Evolutionary conservation across 345 rosid species (phyloP).

Genomic region (Eucalyptus leucophloia): DNA sequence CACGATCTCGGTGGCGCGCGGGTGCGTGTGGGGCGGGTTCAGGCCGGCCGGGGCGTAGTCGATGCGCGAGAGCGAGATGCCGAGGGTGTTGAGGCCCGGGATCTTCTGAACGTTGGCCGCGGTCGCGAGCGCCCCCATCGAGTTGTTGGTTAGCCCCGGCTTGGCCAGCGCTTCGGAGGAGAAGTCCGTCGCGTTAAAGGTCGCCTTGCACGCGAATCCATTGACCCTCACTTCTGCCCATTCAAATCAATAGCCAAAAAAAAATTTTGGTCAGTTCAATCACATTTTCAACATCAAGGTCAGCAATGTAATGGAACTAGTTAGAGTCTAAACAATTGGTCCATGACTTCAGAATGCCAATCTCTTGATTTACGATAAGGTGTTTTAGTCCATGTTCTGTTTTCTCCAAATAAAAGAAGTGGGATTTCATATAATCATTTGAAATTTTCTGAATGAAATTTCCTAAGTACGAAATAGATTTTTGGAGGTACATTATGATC

Average conservation of each 20-base stretch:
- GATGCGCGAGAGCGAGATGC: conserved; percentile 48
- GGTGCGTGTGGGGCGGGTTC: conserved; percentile 81
- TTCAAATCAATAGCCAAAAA: not conserved
- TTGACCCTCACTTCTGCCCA: conserved; percentile 32
- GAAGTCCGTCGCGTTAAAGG: conserved; percentile 26
- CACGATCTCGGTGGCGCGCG: conserved; percentile 47
- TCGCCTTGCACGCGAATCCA: conserved; percentile 45
- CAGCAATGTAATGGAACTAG: not conserved
- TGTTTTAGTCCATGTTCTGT: not conserved
- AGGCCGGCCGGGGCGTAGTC: conserved; percentile 52
- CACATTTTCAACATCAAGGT: not conserved
- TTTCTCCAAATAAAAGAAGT: not conserved
- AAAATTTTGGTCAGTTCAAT: not conserved
- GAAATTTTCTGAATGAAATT: not conserved
- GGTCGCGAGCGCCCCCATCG: conserved; percentile 25
- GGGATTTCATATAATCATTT: not conserved
- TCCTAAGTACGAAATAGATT: not conserved
- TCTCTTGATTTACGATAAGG: not conserved
- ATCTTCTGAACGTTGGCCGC: conserved; percentile 33
- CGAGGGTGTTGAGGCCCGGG: conserved; percentile 66
- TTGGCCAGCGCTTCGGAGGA: conserved; percentile 29
- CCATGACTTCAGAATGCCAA: not conserved
- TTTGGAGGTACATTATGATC: not conserved
- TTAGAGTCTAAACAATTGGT: not conserved
- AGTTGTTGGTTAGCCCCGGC: conserved; percentile 41